phyloP scores from a whole-genome alignment of 108 stramenopile genomes.

The Nitzschia sp. region DNA sequence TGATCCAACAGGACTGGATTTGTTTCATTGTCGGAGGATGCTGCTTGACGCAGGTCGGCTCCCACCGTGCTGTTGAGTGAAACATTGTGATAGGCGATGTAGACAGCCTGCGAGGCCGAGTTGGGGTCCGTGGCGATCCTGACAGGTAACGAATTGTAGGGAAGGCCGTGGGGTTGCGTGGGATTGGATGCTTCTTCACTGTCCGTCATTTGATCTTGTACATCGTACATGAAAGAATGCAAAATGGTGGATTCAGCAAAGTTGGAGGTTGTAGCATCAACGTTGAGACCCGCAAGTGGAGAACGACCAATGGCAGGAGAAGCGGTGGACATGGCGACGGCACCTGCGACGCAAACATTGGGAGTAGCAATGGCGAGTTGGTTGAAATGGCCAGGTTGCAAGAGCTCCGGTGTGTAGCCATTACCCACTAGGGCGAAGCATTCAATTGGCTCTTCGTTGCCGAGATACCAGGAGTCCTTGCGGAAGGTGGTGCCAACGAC shows the following conservation, averaged over 20 bases:
- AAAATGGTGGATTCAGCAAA: not conserved
- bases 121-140: not conserved
- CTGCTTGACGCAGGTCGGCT: not conserved
- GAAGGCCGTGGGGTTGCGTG: not conserved
- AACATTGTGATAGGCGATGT: not conserved
- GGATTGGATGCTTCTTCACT: not conserved
- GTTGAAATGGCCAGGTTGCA: not conserved
- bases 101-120: not conserved
- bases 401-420: slow-evolving; percentile 1
- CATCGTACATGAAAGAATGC: not conserved
- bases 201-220: not conserved
- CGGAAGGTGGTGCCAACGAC: slow-evolving; percentile 11
- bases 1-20: not conserved
- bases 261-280: not conserved
- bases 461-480: not conserved
- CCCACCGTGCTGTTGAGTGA: not conserved
- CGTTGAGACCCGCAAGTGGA: not conserved
- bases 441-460: not conserved
- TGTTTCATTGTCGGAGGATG: not conserved
- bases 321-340: not conserved
- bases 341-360: slow-evolving; percentile 4
- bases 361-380: not conserved
- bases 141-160: not conserved
- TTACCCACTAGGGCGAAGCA: slow-evolving; percentile 8
- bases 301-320: not conserved